A percentile compares a stretch with the other conserved stretches of the same genome.
Conservation (phyloP, 2,329 filamentous ascomycete species). For the Lasiodiplodia theobromae region DNA sequence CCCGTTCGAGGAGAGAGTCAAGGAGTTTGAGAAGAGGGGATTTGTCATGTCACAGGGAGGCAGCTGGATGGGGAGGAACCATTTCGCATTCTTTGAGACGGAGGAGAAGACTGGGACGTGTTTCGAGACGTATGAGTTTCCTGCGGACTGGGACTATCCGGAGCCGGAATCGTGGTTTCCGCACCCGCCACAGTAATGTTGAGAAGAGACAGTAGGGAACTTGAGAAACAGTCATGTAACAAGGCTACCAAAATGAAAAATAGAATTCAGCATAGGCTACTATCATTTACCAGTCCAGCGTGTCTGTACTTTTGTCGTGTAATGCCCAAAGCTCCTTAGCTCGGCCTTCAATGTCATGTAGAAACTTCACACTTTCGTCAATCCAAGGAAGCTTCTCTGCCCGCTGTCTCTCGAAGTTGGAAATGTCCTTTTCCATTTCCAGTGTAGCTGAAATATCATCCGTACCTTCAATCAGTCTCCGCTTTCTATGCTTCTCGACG, state of each 20-base stretch:
- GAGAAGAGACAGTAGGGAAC: no score
- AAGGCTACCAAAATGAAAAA: no score
- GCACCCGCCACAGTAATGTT: not conserved
- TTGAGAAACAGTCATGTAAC: no score
- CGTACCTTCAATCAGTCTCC: slow-evolving; percentile 90
- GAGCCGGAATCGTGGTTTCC: not conserved
- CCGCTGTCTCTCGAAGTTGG: slow-evolving; percentile 79
- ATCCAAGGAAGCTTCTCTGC: slow-evolving; percentile 86
- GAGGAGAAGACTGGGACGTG: not conserved
- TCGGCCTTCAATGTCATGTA: no score
- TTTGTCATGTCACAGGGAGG: not conserved
- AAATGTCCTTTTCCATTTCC: slow-evolving; percentile 89
- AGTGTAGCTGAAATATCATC: slow-evolving; percentile 96
- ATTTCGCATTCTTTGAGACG: not conserved
- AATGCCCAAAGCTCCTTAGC: no score
- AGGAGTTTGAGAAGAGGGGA: not conserved
- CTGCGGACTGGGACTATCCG: not conserved
- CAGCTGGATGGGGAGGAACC: not conserved
- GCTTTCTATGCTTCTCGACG: slow-evolving; percentile 91
- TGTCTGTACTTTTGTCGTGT: no score
- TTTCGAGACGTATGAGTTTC: not conserved
- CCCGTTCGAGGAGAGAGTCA: not conserved
- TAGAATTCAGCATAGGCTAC: no score
- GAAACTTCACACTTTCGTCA: slow-evolving; percentile 59
- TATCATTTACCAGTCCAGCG: no score